phyloP scores from a whole-genome alignment of 1,284 basidiomycete genomes.

The Trichosporon coremiiforme region DNA sequence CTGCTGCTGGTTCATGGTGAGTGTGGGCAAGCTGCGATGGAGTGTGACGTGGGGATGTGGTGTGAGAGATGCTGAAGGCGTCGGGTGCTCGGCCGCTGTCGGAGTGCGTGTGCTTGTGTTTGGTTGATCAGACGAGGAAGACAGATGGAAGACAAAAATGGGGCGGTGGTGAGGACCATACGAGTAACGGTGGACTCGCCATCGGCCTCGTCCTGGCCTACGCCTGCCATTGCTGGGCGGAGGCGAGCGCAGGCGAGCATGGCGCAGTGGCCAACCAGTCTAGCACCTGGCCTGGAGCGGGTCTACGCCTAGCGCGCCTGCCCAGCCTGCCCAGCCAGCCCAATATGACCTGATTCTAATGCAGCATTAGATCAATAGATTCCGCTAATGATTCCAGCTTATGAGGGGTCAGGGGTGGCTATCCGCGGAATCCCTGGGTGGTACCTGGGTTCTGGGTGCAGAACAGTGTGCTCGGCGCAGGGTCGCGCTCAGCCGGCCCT shows the following conservation, averaged over 20 bases:
- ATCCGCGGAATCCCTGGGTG: background rate
- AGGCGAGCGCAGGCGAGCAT: background rate
- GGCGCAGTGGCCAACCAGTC: background rate
- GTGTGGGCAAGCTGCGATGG: background rate
- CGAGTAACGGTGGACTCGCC: slow-evolving; percentile 13
- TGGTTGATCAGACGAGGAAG: background rate
- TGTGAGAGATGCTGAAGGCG: background rate
- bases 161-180: background rate
- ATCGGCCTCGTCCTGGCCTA: slow-evolving; percentile 6
- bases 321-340: background rate
- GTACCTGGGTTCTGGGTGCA: background rate
- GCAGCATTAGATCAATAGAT: background rate
- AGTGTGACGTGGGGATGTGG: background rate
- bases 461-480: background rate
- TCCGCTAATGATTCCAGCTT: slow-evolving; percentile 11
- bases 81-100: background rate
- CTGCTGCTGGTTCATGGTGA: slow-evolving; percentile 22
- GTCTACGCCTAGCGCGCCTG: too few relatives aligned
- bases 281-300: background rate
- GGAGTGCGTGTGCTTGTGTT: background rate
- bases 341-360: background rate
- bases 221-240: background rate
- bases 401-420: background rate
- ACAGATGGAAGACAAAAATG: background rate
- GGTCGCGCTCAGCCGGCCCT: background rate